A percentile compares a stretch with the other conserved stretches of the same genome.
phyloP scores from a whole-genome alignment of 495 filamentous ascomycete species.

The Penicillium coffeae region DNA sequence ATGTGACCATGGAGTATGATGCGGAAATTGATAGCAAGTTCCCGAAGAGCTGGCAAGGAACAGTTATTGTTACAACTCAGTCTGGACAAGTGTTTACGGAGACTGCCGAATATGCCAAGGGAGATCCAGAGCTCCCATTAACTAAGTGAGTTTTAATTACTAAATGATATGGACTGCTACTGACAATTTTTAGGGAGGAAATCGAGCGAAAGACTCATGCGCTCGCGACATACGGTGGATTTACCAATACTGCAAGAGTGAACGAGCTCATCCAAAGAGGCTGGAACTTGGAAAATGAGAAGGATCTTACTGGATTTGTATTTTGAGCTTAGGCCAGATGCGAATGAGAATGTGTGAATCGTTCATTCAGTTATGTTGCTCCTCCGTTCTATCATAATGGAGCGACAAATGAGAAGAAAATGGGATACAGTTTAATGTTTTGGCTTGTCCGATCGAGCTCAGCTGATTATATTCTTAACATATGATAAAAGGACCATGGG shows the following conservation, averaged over 20 bases:
- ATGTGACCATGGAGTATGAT: conserved; percentile 29
- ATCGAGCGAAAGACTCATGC: conserved; percentile 23
- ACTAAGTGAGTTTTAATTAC: conserved; percentile 20
- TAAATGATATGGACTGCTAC: background rate
- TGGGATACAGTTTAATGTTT: too few species aligned
- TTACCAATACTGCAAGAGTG: conserved; percentile 17
- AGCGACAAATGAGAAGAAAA: too few species aligned
- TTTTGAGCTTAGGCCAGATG: conserved; percentile 2
- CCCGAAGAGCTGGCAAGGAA: conserved; percentile 29
- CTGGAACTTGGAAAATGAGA: conserved; percentile 28
- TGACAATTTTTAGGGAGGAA: conserved; percentile 19
- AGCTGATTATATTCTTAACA: too few species aligned
- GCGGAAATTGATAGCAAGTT: conserved; percentile 28
- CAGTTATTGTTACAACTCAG: conserved; percentile 28
- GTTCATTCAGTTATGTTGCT: too few species aligned
- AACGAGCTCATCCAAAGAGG: conserved; percentile 21
- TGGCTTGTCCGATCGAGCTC: too few species aligned
- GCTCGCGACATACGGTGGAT: conserved; percentile 25
- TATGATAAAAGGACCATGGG: too few species aligned
- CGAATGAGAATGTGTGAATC: too few species aligned
- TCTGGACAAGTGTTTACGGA: conserved; percentile 23
- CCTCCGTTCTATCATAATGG: too few species aligned
- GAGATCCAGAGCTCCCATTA: conserved; percentile 30
- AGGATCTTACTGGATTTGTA: conserved; percentile 20
- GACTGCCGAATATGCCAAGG: conserved; percentile 28